These are phyloP conservation scores for Parmales sp. DNA, from an alignment of 108 stramenopile species.

Conservation along the genomic window DNA sequence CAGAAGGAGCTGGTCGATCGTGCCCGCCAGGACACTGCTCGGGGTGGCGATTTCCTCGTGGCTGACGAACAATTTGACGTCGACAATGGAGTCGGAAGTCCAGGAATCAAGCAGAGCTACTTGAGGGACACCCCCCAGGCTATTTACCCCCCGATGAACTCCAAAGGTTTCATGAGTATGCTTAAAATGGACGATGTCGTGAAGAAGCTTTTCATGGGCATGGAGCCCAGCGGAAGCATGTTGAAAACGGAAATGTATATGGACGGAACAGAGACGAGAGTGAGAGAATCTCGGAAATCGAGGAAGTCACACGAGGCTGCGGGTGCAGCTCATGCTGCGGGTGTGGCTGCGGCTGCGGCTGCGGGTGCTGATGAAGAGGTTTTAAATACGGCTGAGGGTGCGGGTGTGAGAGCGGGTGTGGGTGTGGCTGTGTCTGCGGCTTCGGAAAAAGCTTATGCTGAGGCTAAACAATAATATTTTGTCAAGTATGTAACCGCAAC, in stretches of 20 bases:
- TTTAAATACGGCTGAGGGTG: too few species aligned
- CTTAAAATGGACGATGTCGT: neutral
- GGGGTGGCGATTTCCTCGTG: too few species aligned
- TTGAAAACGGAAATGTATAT: neutral
- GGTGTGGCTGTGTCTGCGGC: too few species aligned
- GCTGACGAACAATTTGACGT: neutral
- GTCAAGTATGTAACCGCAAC: too few species aligned
- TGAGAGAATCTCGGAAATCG: too few species aligned
- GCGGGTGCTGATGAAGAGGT: too few species aligned
- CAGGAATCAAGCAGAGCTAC: conserved; percentile 4
- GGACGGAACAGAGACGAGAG: neutral
- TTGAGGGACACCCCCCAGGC: neutral
- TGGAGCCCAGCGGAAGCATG: neutral
- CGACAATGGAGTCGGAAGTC: neutral
- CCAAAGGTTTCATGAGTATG: neutral
- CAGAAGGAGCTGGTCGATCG: neutral
- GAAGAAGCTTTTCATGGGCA: neutral
- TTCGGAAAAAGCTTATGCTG: too few species aligned
- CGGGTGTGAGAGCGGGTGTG: too few species aligned
- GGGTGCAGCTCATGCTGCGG: too few species aligned
- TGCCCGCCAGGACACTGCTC: neutral
- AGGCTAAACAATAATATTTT: too few species aligned
- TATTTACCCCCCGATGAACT: neutral
- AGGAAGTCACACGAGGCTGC: too few species aligned
- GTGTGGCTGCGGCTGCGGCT: too few species aligned